Percentiles rank a stretch among this genome's conserved stretches.
Evolutionary conservation across 2,329 filamentous ascomycete species (phyloP).

Genomic region (Ceratocystis smalleyi): DNA sequence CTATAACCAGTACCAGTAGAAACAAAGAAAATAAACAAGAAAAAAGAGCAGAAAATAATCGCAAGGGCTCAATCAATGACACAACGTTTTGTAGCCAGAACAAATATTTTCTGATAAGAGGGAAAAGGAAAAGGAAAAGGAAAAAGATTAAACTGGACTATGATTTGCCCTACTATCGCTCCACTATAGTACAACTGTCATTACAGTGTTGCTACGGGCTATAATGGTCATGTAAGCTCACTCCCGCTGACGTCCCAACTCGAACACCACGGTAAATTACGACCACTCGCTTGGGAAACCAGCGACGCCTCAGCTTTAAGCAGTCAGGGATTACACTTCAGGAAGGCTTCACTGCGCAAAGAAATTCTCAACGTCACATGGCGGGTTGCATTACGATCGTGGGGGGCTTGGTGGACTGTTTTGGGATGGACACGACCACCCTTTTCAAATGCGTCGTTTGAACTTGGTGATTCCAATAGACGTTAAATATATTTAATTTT

Average conservation of each 20-base stretch:
- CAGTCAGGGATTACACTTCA: constrained; percentile 53
- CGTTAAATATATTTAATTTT: too few relatives aligned
- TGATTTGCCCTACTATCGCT: too few relatives aligned
- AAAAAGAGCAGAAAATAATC: too few relatives aligned
- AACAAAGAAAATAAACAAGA: too few relatives aligned
- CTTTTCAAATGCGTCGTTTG: constrained; percentile 20
- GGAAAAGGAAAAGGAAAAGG: too few relatives aligned
- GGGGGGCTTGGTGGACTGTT: constrained; percentile 41
- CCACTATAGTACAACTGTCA: too few relatives aligned
- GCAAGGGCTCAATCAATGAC: too few relatives aligned
- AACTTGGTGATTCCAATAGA: too few relatives aligned
- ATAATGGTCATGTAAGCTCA: constrained; percentile 48
- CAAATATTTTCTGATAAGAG: too few relatives aligned
- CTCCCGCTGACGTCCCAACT: constrained; percentile 45
- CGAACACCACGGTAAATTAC: constrained; percentile 48
- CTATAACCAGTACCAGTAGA: too few relatives aligned
- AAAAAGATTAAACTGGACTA: too few relatives aligned
- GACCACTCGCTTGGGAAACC: constrained; percentile 52
- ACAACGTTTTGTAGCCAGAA: too few relatives aligned
- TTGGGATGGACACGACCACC: constrained; percentile 42
- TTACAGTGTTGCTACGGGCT: constrained; percentile 26
- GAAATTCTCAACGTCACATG: constrained; percentile 54
- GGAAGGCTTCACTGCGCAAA: constrained; percentile 61
- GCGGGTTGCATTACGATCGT: constrained; percentile 53
- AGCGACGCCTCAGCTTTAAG: constrained; percentile 49